Base-by-base conservation (phyloP, 1,284 basidiomycete species). In the Flammula alnicola region DNA sequence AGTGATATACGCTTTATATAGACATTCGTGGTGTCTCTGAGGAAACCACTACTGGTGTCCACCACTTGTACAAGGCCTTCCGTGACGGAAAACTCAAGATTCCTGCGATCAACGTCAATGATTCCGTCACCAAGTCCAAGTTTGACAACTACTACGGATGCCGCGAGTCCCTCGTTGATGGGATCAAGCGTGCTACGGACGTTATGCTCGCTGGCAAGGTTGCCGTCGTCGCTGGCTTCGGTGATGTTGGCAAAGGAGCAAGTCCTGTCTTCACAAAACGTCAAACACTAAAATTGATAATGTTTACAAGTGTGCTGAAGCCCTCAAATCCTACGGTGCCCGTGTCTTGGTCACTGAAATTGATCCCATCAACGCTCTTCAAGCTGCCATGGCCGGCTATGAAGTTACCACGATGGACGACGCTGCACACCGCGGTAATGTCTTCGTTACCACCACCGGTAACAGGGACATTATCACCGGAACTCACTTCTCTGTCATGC, bases 131-230 rank as follows among this genome's bases (percentile, higher is more conserved):
- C 64, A 99, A 99, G 80, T 98, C 95, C 70, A 99, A 99, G 82
- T 99, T 99, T 70, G 89, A 91, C 74, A 91, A 92, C 76, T 89
- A 91, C 74, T 98, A 98, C 72, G 95, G 95, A 58, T 99, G 96
- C 80, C 93, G 97, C 67, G 97, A 99, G 78, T 99, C 96, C 44
- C 91, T 99, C 61, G 97, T 99, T 61, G 96, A 99, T 72, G 96
- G 96, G 69, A 98, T 99, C 81, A 99, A 99, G 86, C 94, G 96
- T 70, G 96, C 96, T 55, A 99, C 96, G 63, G 96, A 99, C 74
- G 94, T 99, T 72, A 99, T 99, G 96, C 87, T 99, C 70, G 97
- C 97, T 64, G 96, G 96, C 54, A 99, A 99, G 80, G 93, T 98
- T 61, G 95, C 95, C 54, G 92, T 99, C 59, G 96, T 99, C 63